Percentiles rank a stretch among this genome's conserved stretches.
Conservation (phyloP, 2,329 filamentous ascomycete genomes). For the Ophiostoma australiae region DNA sequence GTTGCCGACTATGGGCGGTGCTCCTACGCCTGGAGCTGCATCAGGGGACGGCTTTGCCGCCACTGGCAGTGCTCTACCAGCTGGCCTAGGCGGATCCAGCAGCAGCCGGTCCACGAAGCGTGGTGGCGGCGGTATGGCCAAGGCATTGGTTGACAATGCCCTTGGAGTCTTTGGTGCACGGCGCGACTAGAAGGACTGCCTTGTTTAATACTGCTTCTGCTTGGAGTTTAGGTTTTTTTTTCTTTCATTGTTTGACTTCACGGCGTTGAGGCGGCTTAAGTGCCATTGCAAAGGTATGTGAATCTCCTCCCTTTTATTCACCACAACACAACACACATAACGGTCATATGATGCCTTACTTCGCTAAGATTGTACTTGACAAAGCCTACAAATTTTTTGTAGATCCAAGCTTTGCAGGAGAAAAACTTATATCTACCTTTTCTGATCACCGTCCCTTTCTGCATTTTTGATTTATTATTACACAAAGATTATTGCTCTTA, state of each 20-base stretch:
- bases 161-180: constrained; percentile 45
- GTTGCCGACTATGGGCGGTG: constrained; percentile 79
- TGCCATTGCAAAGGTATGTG: constrained; percentile 7
- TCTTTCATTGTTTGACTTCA: not conserved
- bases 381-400: constrained; percentile 21
- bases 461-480: constrained; percentile 6
- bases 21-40: not conserved
- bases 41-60: not conserved
- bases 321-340: not conserved
- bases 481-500: not conserved
- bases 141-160: constrained; percentile 57
- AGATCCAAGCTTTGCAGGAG: constrained; percentile 24
- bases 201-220: not conserved
- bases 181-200: not conserved
- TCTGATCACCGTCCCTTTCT: constrained; percentile 12
- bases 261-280: not conserved
- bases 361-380: constrained; percentile 30
- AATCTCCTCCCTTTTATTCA: not conserved
- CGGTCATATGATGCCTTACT: constrained; percentile 28
- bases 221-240: not conserved
- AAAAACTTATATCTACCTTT: constrained; percentile 25
- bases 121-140: constrained; percentile 59
- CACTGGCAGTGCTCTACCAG: constrained; percentile 46
- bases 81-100: constrained; percentile 42
- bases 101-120: constrained; percentile 33